Base-by-base conservation (phyloP, 2,329 filamentous ascomycete species). In the Harringtonia lauricola region DNA sequence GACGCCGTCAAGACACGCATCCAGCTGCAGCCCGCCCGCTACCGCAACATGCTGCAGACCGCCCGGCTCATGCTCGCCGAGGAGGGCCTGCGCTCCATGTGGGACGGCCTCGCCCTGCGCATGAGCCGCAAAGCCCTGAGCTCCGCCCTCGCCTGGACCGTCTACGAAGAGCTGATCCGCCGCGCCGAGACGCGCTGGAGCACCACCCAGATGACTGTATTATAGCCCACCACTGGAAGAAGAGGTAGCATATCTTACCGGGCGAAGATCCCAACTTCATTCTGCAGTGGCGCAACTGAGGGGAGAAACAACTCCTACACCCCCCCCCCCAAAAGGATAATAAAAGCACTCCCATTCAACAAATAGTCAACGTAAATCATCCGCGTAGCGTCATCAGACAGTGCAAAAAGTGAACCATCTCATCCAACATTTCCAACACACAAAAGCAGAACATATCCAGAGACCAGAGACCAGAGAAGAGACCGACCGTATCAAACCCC, bases 1-100 rank as follows among this genome's bases (percentile, higher is more conserved):
- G 92, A 98, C 63, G 88, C 88, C 1, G 81, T 96, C 61, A 98
- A 98, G 68, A 98, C 92, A 19, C 71, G 92, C 40, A 79, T 98
- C 53, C 92, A 98, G 65, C 71, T 98, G 29, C 86, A 94, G 67
- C 92, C 92, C 4, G 70, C 70, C 8, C 73, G 76, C 45, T 98
- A 96, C 58, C 71, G 73, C 29, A 95, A 96, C 56, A 86, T 90
- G 73, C 62, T 85, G 51, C 79, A 84, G 49, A 87, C 89, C 1
- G 79, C 74, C 34, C 74, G 70, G 55, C 72, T 79, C 57, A 95
- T 98, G 83, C 60, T 96, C 4, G 63, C 66, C 2, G 83, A 94
- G 54, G 90, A 95, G 50, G 90, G 90, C 0, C 54, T 84, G 18
- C 73, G 82, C 43, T 84, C 84, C 48, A 70, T 98, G 46, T 89